A percentile compares a stretch with the other conserved stretches of the same genome.
Conservation (phyloP, 805 yeast species). For the Pichia nanzhaoensis region DNA sequence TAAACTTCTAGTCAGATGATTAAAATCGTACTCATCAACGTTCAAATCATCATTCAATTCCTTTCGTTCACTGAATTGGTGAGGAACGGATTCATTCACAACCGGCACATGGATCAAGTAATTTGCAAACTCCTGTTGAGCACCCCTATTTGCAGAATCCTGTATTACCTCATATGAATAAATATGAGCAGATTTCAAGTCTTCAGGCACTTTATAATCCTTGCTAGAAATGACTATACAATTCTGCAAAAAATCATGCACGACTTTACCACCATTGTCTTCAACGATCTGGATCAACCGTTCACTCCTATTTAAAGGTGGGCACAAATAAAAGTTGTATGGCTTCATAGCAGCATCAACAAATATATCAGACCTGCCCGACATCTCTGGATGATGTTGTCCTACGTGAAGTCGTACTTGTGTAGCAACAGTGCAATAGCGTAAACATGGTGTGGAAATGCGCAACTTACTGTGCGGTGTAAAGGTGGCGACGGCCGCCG, state of each 20-base stretch:
- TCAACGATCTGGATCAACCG: conserved; percentile 10
- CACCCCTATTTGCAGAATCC: conserved; percentile 15
- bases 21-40: conserved; percentile 1
- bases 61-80: conserved; percentile 5
- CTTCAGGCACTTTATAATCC: conserved; percentile 9
- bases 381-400: neutral
- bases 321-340: conserved; percentile 16
- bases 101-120: conserved; percentile 15
- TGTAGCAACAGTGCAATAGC: too few relatives aligned
- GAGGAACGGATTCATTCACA: conserved; percentile 3
- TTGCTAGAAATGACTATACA: conserved; percentile 14
- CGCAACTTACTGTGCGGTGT: conserved; percentile 10
- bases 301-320: conserved; percentile 13
- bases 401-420: too few relatives aligned
- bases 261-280: conserved; percentile 18
- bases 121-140: conserved; percentile 13
- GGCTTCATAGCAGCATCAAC: conserved; percentile 14
- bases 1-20: neutral
- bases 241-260: conserved; percentile 10
- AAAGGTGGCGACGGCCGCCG: conserved; percentile 6
- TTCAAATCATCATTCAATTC: neutral
- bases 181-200: conserved; percentile 14
- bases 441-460: neutral
- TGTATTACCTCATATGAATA: conserved; percentile 15
- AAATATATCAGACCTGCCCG: conserved; percentile 9